Base-by-base conservation (phyloP, 176 grass and related monocot species). In the Ensete ventricosum region DNA sequence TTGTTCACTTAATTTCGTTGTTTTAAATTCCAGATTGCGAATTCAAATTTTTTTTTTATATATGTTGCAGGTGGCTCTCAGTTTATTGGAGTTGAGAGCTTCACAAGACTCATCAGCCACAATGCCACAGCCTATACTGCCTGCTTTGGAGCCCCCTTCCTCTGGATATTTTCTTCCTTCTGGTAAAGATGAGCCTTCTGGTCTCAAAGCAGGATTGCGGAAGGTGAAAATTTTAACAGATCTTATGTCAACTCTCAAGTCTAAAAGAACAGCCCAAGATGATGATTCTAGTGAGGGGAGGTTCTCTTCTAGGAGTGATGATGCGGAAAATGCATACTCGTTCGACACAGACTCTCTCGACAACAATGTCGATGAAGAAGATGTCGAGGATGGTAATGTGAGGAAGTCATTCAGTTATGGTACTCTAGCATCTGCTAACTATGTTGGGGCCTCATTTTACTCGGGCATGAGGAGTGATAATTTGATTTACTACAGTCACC, bases 381-480 rank as follows among this genome's bases (percentile, higher is more conserved):
- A 73, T 14, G 9, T 74, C 22, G 72, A 74, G 55, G 60, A 81
- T 76, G 77, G 86, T 66, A 77, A 73, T 6, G 82, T 96, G 11
- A 90, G 92, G 67, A 92, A 92, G 54, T 96, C 92, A n/a, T 89
- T 92, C 69, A 96, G 92, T 55, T 96, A 96, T 75, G 89, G 92
- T 62, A 86, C 89, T 11, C 71, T 96, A 50, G 87, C 90, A n/a
- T 84, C 81, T 79, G 82, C 91, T 60, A 92, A 96, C 71, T 83
- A 83, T 78, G 79, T 87, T 17, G 85, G 88, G 69, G 81, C 73
- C 70, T 78, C 84, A 21, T 81, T 84, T 82, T 82, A 82, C 84
- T 79, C 76, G 22, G 84, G 84, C 86, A 84, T 82, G 67, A 85
- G 77, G 67, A 80, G 83, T 81, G 85, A 86, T 74, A 89, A 89